Conservation (phyloP, 179 eudicot genomes). For the Vitellaria paradoxa region DNA sequence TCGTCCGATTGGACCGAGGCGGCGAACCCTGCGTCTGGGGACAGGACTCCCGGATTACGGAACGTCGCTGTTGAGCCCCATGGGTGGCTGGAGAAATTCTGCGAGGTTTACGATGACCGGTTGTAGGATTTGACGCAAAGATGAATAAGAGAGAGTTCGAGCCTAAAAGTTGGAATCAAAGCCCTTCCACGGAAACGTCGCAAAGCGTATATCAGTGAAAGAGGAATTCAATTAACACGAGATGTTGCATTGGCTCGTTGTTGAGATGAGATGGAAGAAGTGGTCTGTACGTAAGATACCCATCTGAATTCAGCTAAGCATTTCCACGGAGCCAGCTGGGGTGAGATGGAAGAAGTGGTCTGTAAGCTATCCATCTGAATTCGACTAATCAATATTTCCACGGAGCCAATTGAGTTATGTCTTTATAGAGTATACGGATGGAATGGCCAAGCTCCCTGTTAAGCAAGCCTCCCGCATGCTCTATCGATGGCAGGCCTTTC, state of each 20-base stretch:
- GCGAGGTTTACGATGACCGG: conserved; percentile 58
- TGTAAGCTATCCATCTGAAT: no score
- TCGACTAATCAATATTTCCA: no score
- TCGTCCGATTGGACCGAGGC: conserved; percentile 64
- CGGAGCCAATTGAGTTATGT: conserved; percentile 72
- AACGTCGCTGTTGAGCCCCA: conserved; percentile 48
- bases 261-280: no score
- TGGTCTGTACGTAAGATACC: no score
- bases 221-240: no score
- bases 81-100: conserved; percentile 59
- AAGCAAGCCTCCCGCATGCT: conserved; percentile 83
- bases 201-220: no score
- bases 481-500: conserved; percentile 71
- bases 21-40: conserved; percentile 47
- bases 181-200: no score
- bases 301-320: no score
- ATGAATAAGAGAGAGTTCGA: background rate
- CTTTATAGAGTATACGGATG: conserved; percentile 93
- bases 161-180: no score
- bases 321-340: no score
- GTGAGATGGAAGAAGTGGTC: no score
- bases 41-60: conserved; percentile 78
- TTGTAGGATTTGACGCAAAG: conserved; percentile 40
- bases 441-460: conserved; percentile 93
- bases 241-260: no score